A percentile compares a stretch with the other conserved stretches of the same genome.
These are phyloP conservation scores for Corylus americana DNA, from an alignment of 306 rosid species.

Conservation along the genomic window DNA sequence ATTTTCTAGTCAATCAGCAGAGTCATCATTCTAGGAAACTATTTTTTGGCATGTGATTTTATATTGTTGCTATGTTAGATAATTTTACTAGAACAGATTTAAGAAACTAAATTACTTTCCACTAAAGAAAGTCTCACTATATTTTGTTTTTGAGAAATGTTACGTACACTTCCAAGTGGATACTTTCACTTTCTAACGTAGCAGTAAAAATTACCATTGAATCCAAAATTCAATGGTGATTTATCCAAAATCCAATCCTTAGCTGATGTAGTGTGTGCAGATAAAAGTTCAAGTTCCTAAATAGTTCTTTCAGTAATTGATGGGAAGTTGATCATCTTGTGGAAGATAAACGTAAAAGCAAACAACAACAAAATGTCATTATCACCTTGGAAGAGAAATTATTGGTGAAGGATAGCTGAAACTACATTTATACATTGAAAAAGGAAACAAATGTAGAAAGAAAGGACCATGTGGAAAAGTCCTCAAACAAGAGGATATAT, in stretches of 20 bases:
- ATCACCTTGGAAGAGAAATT: background rate
- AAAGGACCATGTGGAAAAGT: background rate
- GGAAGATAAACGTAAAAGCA: background rate
- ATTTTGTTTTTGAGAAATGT: background rate
- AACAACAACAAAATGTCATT: background rate
- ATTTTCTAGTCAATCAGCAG: background rate
- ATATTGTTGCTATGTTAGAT: background rate
- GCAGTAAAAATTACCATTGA: too few species aligned
- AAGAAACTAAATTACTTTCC: background rate
- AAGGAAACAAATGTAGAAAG: background rate
- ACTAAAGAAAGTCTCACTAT: background rate
- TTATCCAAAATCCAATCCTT: too few species aligned
- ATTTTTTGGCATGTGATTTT: background rate
- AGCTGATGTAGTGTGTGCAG: too few species aligned
- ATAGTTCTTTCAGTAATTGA: background rate
- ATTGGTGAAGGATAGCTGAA: background rate
- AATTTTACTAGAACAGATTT: background rate
- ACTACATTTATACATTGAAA: background rate
- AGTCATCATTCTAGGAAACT: background rate
- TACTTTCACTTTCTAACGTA: too few species aligned
- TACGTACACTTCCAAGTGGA: too few species aligned
- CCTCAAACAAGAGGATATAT: background rate
- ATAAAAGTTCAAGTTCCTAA: background rate
- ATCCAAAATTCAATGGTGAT: too few species aligned
- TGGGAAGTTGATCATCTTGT: background rate